Evolutionary conservation across 164 flowering plant species (phyloP).

Genomic region (Chimonanthus praecox): DNA sequence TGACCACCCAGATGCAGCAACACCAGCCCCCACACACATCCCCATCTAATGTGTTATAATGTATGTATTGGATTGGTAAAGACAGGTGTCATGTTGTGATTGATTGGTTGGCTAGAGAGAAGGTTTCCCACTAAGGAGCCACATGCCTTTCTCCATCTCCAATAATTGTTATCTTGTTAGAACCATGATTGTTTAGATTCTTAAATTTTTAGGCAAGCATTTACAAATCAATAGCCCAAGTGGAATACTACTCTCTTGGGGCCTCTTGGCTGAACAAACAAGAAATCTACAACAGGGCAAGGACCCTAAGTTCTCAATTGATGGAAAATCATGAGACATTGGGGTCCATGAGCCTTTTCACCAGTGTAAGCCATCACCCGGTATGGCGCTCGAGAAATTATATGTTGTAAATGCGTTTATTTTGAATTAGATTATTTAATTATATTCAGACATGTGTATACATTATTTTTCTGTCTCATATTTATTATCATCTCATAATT

Average conservation of each 20-base stretch:
- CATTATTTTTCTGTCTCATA: no score
- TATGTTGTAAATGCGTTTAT: no score
- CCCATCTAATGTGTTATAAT: no score
- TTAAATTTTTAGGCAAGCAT: constrained; percentile 17
- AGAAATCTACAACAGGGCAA: not conserved
- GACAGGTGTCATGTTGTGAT: constrained; percentile 17
- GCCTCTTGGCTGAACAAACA: constrained; percentile 7
- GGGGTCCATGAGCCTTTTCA: constrained; percentile 46
- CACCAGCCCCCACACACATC: no score
- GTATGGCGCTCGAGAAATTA: not conserved
- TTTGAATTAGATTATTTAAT: no score
- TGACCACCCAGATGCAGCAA: no score
- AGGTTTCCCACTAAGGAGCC: constrained; percentile 15
- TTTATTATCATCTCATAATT: no score
- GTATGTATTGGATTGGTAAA: not conserved
- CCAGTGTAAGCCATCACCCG: constrained; percentile 49
- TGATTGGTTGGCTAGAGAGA: constrained; percentile 16
- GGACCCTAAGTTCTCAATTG: constrained; percentile 30
- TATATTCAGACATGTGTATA: no score
- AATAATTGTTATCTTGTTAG: constrained; percentile 20
- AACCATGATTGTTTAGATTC: constrained; percentile 6
- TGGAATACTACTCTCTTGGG: constrained; percentile 5
- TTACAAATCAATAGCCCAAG: constrained; percentile 14
- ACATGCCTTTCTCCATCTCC: constrained; percentile 11
- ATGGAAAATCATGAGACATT: constrained; percentile 49